Evolutionary conservation across 768 basidiomycete genomes (phyloP), one percentile per base, ranked within the genome.

Genomic region (Tephrocybe rancida): DNA sequence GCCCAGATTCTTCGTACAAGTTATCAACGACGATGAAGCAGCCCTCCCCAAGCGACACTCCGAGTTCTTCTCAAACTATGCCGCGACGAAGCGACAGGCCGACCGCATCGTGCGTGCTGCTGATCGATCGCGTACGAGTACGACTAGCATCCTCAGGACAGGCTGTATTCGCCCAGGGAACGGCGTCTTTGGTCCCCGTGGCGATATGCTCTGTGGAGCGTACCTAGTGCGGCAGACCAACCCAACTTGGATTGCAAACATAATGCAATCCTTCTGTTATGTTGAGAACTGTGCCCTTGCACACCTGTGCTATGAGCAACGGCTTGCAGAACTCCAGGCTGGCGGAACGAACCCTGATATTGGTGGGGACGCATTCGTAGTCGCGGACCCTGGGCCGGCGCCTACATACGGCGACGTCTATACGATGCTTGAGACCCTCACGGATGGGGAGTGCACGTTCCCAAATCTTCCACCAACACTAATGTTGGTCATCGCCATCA

Each of bases 121-220:
- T 4, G 77, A 77, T 58, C 66, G 63, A 18, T 58, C 69, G 18
- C 55, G 55, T 6, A 69, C 71, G 2, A 67, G 68, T 8, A 32
- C 16, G 13, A 49, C 49, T 6, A 60, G 55, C 19, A 61, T 73
- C 11, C 64, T 91, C 41, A 78, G 86, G 46, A 91, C 88, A 7
- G 88, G 90, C 0, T 86, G 82, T 56, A 74, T 92, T 38, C 82
- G 90, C n/a, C 90, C 90, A 2, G 88, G 89, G 0, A 90, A 90
- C 55, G 88, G 86, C 0, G 69, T 90, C 3, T 92, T 82, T 65
- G 90, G 90, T 1, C 84, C 88, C 1, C 82, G 88, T 32, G 89
- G 88, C 3, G 90, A 91, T 64, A 78, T 87, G 61, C 63, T 88
- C 10, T 83, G 80, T 47, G 87, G 80, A 2, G 78, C 82, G 18